These are phyloP conservation scores for Teratosphaeria pseudoeucalypti DNA, from an alignment of 2,329 filamentous ascomycete species.

Conservation along the genomic window DNA sequence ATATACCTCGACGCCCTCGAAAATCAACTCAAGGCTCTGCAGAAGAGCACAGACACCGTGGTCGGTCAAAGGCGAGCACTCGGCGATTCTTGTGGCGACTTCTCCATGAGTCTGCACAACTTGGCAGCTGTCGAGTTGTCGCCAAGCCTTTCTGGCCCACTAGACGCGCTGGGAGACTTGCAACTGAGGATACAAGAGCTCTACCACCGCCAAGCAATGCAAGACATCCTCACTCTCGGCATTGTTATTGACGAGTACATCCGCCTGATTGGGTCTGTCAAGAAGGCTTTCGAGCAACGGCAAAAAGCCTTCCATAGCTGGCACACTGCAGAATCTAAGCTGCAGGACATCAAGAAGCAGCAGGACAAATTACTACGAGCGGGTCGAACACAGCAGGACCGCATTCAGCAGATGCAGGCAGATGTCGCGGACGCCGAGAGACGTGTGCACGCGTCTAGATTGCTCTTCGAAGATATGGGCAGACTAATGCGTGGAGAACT, in stretches of 20 bases:
- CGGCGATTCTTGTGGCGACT: conserved; percentile 85
- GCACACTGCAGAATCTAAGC: conserved; percentile 80
- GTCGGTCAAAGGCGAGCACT: conserved; percentile 86
- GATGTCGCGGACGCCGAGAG: conserved; percentile 93
- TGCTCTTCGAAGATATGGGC: conserved; percentile 97
- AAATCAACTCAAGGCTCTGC: conserved; percentile 69
- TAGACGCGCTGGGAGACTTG: conserved; percentile 85
- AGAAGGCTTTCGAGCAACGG: conserved; percentile 81
- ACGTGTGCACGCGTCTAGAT: conserved; percentile 77
- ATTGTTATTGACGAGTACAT: conserved; percentile 99
- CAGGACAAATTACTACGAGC: conserved; percentile 95
- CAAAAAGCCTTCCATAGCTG: conserved; percentile 94
- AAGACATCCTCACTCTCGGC: conserved; percentile 89
- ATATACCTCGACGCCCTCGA: conserved; percentile 92
- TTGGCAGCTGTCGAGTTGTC: conserved; percentile 89
- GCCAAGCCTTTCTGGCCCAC: conserved; percentile 71
- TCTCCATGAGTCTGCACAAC: conserved; percentile 84
- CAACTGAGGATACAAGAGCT: conserved; percentile 90
- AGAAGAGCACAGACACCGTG: conserved; percentile 91
- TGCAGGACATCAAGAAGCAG: conserved; percentile 76
- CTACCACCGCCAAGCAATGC: conserved; percentile 92
- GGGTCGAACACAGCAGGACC: conserved; percentile 90
- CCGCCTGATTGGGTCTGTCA: conserved; percentile 86
- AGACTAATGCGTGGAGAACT: conserved; percentile 81
- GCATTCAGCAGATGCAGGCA: conserved; percentile 80